phyloP scores from a whole-genome alignment of 345 rosid genomes.

The Citrus glauca region DNA sequence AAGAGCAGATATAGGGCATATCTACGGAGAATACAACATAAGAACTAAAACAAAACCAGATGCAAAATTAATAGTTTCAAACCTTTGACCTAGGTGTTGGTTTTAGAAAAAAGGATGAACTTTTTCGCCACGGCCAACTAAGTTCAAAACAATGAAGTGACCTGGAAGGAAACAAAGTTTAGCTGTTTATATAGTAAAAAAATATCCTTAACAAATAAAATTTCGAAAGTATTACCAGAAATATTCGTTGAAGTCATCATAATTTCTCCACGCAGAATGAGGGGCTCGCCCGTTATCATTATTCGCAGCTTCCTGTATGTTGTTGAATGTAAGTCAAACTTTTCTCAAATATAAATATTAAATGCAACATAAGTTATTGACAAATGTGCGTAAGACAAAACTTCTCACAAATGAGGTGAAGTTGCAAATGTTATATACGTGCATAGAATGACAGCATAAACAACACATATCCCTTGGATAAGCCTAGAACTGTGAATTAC shows the following conservation, averaged over 20 bases:
- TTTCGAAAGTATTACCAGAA: constrained; percentile 58
- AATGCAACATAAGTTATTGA: not conserved
- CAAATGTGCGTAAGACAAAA: not conserved
- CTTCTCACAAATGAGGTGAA: not conserved
- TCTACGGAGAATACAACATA: not conserved
- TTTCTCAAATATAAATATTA: not conserved
- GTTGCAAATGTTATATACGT: not conserved
- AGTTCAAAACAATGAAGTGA: constrained; percentile 88
- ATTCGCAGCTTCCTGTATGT: constrained; percentile 77
- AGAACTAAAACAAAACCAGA: not conserved
- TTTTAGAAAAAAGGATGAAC: constrained; percentile 64
- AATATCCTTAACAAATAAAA: not conserved
- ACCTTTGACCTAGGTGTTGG: constrained; percentile 79
- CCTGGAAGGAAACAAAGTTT: constrained; percentile 42
- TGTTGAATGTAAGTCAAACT: constrained; percentile 9
- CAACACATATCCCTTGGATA: not conserved
- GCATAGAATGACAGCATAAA: not conserved
- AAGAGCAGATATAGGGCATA: not conserved
- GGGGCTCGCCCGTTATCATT: constrained; percentile 91
- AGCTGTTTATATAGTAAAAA: constrained; percentile 20
- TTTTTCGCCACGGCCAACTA: constrained; percentile 87
- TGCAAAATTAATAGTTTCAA: constrained; percentile 14
- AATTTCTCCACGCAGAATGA: constrained; percentile 98
- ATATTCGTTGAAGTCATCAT: constrained; percentile 93
- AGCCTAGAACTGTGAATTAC: not conserved